Conservation (phyloP, 2,329 filamentous ascomycete genomes). For the Cercospora berteroae region DNA sequence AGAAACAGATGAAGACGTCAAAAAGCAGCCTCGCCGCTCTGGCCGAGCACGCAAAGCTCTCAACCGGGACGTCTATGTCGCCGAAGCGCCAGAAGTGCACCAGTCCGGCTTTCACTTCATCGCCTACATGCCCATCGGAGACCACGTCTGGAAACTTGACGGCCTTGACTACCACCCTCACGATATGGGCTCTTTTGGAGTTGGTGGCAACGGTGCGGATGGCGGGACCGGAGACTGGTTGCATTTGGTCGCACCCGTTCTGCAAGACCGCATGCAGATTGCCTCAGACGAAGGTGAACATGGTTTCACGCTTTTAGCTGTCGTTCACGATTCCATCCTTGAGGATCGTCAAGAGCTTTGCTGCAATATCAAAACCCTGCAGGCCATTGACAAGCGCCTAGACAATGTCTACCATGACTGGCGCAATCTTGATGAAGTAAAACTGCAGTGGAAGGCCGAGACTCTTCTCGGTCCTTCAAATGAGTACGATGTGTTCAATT, state of each 20-base stretch:
- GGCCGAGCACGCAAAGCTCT: conserved; percentile 25
- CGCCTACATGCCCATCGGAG: conserved; percentile 76
- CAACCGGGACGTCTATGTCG: conserved; percentile 36
- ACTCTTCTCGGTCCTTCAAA: conserved; percentile 21
- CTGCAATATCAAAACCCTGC: conserved; percentile 47
- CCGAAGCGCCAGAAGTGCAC: conserved; percentile 46
- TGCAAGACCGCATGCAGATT: conserved; percentile 63
- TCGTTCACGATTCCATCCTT: conserved; percentile 65
- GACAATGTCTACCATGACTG: conserved; percentile 44
- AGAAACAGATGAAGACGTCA: neutral
- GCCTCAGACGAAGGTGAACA: conserved; percentile 64
- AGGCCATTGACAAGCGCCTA: conserved; percentile 43
- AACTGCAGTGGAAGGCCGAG: neutral
- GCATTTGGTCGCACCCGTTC: conserved; percentile 59
- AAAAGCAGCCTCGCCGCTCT: conserved; percentile 29
- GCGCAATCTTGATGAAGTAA: conserved; percentile 24
- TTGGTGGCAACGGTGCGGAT: conserved; percentile 40
- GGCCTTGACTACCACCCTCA: conserved; percentile 73
- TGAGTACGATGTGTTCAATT: conserved; percentile 30
- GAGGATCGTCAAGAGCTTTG: conserved; percentile 46
- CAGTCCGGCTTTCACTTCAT: conserved; percentile 83
- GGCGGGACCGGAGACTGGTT: conserved; percentile 62
- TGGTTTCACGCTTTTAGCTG: conserved; percentile 73
- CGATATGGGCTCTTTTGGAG: conserved; percentile 53
- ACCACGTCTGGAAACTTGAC: conserved; percentile 82